A percentile compares a stretch with the other conserved stretches of the same genome.
Conservation (phyloP, 176 grass and related monocot species). For the Oryza australiensis region DNA sequence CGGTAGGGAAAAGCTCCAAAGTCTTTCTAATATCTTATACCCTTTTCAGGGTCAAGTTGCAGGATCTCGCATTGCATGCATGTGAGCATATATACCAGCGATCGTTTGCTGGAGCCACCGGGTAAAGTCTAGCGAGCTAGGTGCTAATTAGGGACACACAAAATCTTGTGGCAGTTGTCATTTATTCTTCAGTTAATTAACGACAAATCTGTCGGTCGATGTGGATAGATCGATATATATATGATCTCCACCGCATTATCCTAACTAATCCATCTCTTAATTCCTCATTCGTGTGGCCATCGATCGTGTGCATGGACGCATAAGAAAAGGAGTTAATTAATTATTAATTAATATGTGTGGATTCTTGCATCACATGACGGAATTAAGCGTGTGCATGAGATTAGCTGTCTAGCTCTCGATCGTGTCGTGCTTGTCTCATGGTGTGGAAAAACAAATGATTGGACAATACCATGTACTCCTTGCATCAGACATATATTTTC, state of each 20-base stretch:
- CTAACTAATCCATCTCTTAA: no score
- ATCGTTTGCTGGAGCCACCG: background rate
- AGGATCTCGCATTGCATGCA: background rate
- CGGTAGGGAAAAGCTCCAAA: no score
- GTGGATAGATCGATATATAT: background rate
- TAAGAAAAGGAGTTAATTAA: background rate
- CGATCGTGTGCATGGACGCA: background rate
- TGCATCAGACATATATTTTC: no score
- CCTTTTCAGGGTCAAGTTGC: background rate
- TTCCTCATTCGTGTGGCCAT: background rate
- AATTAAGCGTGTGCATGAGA: background rate
- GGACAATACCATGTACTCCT: no score
- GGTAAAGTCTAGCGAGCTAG: background rate
- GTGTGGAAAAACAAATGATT: no score
- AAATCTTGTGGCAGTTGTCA: conserved; percentile 9
- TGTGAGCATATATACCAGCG: no score
- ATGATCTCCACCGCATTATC: no score
- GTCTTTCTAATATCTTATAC: no score
- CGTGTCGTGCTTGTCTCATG: background rate
- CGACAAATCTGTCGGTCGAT: background rate
- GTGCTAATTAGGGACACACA: background rate
- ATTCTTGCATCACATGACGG: background rate
- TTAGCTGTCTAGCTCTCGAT: no score
- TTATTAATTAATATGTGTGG: no score
- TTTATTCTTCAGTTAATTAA: conserved; percentile 10